phyloP scores from a whole-genome alignment of 2,329 filamentous ascomycete genomes.

The Stachybotrys chlorohalonatus region DNA sequence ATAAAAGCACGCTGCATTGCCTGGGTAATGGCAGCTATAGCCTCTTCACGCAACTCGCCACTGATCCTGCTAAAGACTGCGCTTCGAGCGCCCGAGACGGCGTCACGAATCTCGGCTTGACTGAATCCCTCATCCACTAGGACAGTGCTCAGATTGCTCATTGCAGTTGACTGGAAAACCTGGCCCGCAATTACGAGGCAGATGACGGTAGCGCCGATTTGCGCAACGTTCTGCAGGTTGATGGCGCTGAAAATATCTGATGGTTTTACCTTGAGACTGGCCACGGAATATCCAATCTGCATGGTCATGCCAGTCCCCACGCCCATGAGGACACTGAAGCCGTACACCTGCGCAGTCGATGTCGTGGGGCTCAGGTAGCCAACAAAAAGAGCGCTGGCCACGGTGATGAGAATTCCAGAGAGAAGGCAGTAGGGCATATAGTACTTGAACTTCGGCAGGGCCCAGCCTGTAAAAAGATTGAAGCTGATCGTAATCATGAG shows the following conservation, averaged over 20 bases:
- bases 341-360: slow-evolving; percentile 6
- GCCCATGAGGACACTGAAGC: slow-evolving; percentile 6
- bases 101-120: slow-evolving; percentile 3
- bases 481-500: slow-evolving; percentile 1
- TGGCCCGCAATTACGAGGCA: slow-evolving; percentile 16
- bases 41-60: no score
- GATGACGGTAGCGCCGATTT: slow-evolving; percentile 15
- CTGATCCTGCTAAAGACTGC: no score
- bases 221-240: slow-evolving; percentile 16
- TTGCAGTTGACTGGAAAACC: slow-evolving; percentile 20
- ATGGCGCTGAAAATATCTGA: slow-evolving; percentile 8
- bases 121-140: slow-evolving; percentile 1
- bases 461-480: slow-evolving; percentile 1
- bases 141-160: not conserved
- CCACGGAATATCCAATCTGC: slow-evolving; percentile 19
- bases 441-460: slow-evolving; percentile 2
- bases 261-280: slow-evolving; percentile 10
- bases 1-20: no score
- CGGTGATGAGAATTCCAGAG: slow-evolving; percentile 4
- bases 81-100: slow-evolving; percentile 5
- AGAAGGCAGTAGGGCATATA: slow-evolving; percentile 6
- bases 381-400: slow-evolving; percentile 3
- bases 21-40: no score
- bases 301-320: slow-evolving; percentile 7
- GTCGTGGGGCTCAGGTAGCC: slow-evolving; percentile 2